Conservation (phyloP, 2,329 filamentous ascomycete genomes). For the Gnomoniopsis smithogilvyi region DNA sequence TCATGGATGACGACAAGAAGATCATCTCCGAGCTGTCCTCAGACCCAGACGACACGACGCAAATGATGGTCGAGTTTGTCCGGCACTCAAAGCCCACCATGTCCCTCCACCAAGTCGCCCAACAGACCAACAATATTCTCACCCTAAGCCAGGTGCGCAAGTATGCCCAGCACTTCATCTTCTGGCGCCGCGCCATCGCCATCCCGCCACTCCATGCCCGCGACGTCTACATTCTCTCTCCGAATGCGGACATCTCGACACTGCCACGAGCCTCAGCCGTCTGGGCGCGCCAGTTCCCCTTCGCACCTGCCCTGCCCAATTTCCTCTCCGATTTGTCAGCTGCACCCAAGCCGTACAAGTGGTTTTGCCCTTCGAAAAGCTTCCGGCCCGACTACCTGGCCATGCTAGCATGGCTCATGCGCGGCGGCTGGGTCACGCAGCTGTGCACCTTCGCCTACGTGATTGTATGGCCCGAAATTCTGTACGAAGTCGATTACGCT, state of each 20-base stretch:
- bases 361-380: slow-evolving; percentile 80
- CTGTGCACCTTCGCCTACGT: slow-evolving; percentile 90
- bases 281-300: slow-evolving; percentile 78
- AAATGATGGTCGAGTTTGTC: slow-evolving; percentile 77
- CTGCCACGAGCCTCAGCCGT: slow-evolving; percentile 66
- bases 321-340: slow-evolving; percentile 83
- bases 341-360: slow-evolving; percentile 77
- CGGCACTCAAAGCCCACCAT: slow-evolving; percentile 68
- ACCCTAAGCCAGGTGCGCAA: slow-evolving; percentile 78
- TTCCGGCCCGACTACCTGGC: slow-evolving; percentile 85
- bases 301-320: slow-evolving; percentile 77
- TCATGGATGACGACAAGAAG: slow-evolving; percentile 78
- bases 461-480: slow-evolving; percentile 76
- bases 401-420: slow-evolving; percentile 90
- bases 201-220: slow-evolving; percentile 87
- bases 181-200: slow-evolving; percentile 89
- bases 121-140: slow-evolving; percentile 61
- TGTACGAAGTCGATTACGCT: slow-evolving; percentile 73
- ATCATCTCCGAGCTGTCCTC: slow-evolving; percentile 71
- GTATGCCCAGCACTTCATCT: slow-evolving; percentile 89
- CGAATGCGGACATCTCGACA: slow-evolving; percentile 76
- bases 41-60: slow-evolving; percentile 72
- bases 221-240: slow-evolving; percentile 88
- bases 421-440: slow-evolving; percentile 91
- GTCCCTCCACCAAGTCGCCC: slow-evolving; percentile 68